Evolutionary conservation across 2,329 filamentous ascomycete genomes (phyloP).

Genomic region (Aureobasidium sp.): DNA sequence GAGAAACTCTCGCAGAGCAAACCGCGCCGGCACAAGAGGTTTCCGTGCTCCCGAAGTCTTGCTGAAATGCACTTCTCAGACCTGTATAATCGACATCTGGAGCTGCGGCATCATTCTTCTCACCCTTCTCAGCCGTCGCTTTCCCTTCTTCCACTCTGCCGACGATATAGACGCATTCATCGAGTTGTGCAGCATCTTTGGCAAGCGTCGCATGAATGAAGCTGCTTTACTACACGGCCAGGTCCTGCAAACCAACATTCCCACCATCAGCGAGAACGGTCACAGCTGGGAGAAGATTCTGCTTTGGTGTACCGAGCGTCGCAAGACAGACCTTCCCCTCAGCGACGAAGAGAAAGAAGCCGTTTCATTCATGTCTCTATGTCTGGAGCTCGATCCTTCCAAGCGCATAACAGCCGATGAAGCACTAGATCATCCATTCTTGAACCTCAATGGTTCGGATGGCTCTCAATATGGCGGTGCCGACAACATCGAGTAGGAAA

Average conservation of each 20-base stretch:
- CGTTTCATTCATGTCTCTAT: conserved; percentile 62
- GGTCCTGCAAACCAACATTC: conserved; percentile 86
- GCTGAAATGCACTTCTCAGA: conserved; percentile 94
- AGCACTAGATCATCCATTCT: conserved; percentile 64
- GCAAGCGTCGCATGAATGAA: conserved; percentile 70
- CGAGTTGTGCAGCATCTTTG: conserved; percentile 94
- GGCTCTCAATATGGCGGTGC: background rate
- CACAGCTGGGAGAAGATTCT: conserved; percentile 91
- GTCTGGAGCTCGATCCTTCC: conserved; percentile 67
- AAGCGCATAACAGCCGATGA: conserved; percentile 67
- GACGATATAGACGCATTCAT: conserved; percentile 97
- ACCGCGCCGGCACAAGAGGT: conserved; percentile 87
- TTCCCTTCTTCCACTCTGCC: conserved; percentile 98
- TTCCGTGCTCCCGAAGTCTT: conserved; percentile 95
- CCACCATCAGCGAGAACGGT: conserved; percentile 76
- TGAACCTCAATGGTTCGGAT: background rate
- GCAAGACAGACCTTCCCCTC: conserved; percentile 47
- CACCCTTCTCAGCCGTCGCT: conserved; percentile 85
- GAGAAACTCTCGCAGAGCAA: conserved; percentile 79
- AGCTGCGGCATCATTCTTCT: conserved; percentile 92
- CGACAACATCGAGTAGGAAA: background rate
- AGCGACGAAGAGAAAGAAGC: conserved; percentile 63
- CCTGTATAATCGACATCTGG: conserved; percentile 90
- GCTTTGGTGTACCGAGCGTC: conserved; percentile 80
- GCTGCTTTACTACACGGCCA: conserved; percentile 83